Base-by-base conservation (phyloP, 305 asterid species). In the Vinca major region DNA sequence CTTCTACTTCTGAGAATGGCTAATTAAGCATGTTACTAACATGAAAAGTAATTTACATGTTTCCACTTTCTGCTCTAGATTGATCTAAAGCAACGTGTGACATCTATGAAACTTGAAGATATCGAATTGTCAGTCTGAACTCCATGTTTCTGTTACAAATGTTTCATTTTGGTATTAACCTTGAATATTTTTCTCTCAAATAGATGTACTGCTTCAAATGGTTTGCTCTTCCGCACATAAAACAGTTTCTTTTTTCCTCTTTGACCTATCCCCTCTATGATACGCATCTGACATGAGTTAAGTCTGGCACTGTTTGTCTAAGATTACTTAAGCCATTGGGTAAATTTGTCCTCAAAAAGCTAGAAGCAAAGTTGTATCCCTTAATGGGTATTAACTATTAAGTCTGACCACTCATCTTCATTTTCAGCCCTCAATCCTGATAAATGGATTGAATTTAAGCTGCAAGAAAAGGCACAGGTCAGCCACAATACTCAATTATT, bases 401-500 rank as follows among this genome's bases (percentile, higher is more conserved):
- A 60, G 65, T 63, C 66, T 58, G 63, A 54, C 57, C 70, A 51
- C 19, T 77, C 52, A 73, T 75, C 56, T 78, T 70, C 78, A 41
- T 66, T 79, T 77, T 76, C 88, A 92, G 98, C 96, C 37, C 85
- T 92, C 71, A 86, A 85, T 79, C 91, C 96, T 62, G 83, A 90
- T 73, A 82, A 88, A 76, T 92, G 96, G 98, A 76, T 78, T 80
- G 96, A 85, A 77, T 92, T 92, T 81, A 85, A 86, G 85, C 88
- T 89, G 79, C 88, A 85, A 80, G 98, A 89, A 61, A 90, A 85
- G 86, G 95, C 82, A 49, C 89, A 87, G 79, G 98, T 90, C 77
- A 85, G 92, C 88, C 96, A 86, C 83, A 92, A 92, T 79, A 80
- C 89, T 75, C 96, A 86, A 77, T 75, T 92, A 71, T 92, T 92